Evolutionary conservation across 176 grass and related monocot species (phyloP).

Genomic region (Areca catechu): DNA sequence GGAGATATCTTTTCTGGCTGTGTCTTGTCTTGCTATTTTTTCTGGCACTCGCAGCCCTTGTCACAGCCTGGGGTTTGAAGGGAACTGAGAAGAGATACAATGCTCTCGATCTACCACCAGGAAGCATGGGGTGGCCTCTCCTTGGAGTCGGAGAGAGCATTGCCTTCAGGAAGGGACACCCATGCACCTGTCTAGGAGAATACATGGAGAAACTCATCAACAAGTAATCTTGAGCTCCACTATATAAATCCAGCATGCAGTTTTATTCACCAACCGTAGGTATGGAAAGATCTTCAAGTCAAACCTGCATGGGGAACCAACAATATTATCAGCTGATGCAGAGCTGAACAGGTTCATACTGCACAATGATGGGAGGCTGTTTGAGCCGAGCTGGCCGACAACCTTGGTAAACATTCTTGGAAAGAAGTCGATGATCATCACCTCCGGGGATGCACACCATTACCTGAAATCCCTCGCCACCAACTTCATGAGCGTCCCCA

Average conservation of each 20-base stretch:
- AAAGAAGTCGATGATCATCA: background rate
- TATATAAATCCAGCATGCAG: too few species aligned
- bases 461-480: background rate
- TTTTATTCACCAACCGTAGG: background rate
- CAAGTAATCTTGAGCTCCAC: slow-evolving; percentile 1
- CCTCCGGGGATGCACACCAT: slow-evolving; percentile 5
- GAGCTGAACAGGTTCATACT: slow-evolving; percentile 25
- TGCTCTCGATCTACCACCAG: slow-evolving; percentile 10
- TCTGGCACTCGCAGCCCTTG: too few species aligned
- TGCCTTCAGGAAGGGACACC: slow-evolving; percentile 15
- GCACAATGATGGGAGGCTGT: slow-evolving; percentile 18
- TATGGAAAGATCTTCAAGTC: slow-evolving; percentile 23
- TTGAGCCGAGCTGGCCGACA: slow-evolving; percentile 3
- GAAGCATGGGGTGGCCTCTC: slow-evolving; percentile 22
- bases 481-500: slow-evolving; percentile 2
- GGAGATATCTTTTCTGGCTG: too few species aligned
- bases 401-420: background rate
- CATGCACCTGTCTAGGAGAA: slow-evolving; percentile 1
- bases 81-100: background rate
- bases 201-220: slow-evolving; percentile 15
- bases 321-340: slow-evolving; percentile 15
- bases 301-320: slow-evolving; percentile 1
- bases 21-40: too few species aligned
- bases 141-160: slow-evolving; percentile 23
- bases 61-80: too few species aligned